Conservation (phyloP, 1,284 basidiomycete genomes). For the Moniliella sp. region DNA sequence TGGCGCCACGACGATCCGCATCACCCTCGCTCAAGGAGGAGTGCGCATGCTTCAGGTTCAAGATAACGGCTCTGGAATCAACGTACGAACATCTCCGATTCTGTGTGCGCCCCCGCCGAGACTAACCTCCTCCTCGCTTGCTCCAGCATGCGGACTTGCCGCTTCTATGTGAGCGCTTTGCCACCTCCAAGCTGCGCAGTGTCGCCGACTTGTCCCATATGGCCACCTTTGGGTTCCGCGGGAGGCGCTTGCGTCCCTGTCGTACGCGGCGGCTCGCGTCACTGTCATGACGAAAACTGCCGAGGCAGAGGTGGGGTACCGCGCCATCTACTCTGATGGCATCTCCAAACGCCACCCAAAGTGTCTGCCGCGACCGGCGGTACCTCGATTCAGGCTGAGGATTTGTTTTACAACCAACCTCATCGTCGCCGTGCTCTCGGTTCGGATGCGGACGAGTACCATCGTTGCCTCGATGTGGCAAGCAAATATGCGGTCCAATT, state of each 20-base stretch:
- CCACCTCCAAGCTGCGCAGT: constrained; percentile 71
- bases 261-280: constrained; percentile 64
- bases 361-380: constrained; percentile 85
- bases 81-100: too few species aligned
- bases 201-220: constrained; percentile 72
- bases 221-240: constrained; percentile 83
- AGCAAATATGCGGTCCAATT: constrained; percentile 55
- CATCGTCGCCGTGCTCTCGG: constrained; percentile 66
- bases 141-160: constrained; percentile 48
- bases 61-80: constrained; percentile 85
- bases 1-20: constrained; percentile 60
- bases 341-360: too few species aligned
- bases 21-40: constrained; percentile 87
- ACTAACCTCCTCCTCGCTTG: too few species aligned
- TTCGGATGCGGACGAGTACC: constrained; percentile 72
- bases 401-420: constrained; percentile 85
- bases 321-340: too few species aligned
- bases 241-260: constrained; percentile 93
- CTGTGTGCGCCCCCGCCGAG: too few species aligned
- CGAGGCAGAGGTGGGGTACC: too few species aligned
- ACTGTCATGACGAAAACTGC: constrained; percentile 57
- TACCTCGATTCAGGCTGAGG: constrained; percentile 75
- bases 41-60: constrained; percentile 85
- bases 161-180: constrained; percentile 79
- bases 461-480: constrained; percentile 73